Conservation (phyloP, 2,329 filamentous ascomycete genomes). For the Talaromyces sp. region DNA sequence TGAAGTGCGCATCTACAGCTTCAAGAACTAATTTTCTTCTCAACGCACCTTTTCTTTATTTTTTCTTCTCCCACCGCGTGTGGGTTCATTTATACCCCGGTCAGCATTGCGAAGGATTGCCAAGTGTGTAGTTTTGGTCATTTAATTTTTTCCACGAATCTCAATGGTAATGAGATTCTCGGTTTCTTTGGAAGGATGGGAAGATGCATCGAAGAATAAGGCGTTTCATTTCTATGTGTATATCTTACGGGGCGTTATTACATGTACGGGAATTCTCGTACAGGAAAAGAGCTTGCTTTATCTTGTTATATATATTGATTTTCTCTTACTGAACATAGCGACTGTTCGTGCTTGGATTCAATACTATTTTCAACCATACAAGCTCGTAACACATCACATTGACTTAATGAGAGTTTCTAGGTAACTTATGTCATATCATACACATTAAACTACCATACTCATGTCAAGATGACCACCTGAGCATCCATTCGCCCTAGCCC, state of each 20-base stretch:
- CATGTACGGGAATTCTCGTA: background rate
- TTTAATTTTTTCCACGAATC: background rate
- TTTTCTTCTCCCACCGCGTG: background rate
- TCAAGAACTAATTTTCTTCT: constrained; percentile 42
- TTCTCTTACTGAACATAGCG: background rate
- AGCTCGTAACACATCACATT: background rate
- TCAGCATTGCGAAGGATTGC: constrained; percentile 1
- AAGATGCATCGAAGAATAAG: background rate
- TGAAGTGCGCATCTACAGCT: constrained; percentile 82
- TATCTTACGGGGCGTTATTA: background rate
- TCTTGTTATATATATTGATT: background rate
- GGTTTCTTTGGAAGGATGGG: background rate
- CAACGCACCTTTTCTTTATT: background rate
- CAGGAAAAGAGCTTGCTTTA: background rate
- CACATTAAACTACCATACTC: background rate
- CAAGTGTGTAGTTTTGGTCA: too few relatives aligned
- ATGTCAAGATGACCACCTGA: background rate
- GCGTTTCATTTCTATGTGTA: background rate
- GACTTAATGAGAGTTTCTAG: too few relatives aligned
- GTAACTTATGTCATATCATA: too few relatives aligned
- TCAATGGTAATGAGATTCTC: background rate
- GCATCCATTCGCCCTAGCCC: background rate
- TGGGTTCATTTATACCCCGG: constrained; percentile 9
- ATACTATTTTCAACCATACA: background rate
- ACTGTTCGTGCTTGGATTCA: background rate